Base-by-base conservation (phyloP, 352 stramenopile genomes). In the Detonula confervacea region DNA sequence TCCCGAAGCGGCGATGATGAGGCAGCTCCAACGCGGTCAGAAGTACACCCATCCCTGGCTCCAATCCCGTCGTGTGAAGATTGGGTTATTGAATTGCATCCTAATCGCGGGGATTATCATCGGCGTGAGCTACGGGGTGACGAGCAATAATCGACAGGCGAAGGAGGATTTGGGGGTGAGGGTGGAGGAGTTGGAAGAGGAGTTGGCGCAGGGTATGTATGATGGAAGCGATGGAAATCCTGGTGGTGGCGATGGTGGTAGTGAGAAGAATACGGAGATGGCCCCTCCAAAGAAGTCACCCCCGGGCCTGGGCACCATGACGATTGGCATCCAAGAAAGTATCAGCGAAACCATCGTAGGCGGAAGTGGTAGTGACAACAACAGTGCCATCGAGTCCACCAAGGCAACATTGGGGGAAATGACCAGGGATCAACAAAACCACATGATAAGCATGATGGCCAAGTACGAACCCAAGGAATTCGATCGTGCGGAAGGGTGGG, bases 41-140 rank as follows among this genome's bases (percentile, higher is more conserved):
- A 73, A 27, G 49, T 73, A 73, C 49, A 73, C 47, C 9, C 63
- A 73, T 29, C 25, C 42, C 12, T 25, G 70, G 3, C 5, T 39
- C 1, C 63, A 73, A 9, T 65, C 42, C 1, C 1, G 30, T 6
- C 46, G 63, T 16, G 49, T 73, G 16, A 33, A 46, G 27, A 3
- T 39, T 12, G 63, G 63, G 1, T 5, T 73, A n/a, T 25, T 37
- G 42, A 73, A 65, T 39, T 16, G 25, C 7, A 2, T 73, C 44
- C 27, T 49, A 9, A 22, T 73, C 20, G 24, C 44, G 14, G 63
- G 6, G 1, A 49, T 69, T 25, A 4, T 73, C 9, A 42, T 73
- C 12, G 25, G 63, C 2, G 22, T 64, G 3, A 47, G 6, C 20
- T 9, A 20, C 27, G 46, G 22, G 1, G 27, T 64, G n/a, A 33